A percentile compares a stretch with the other conserved stretches of the same genome.
Evolutionary conservation across 768 basidiomycete genomes (phyloP).

Genomic region (Pilatotrama ljubarskyi): DNA sequence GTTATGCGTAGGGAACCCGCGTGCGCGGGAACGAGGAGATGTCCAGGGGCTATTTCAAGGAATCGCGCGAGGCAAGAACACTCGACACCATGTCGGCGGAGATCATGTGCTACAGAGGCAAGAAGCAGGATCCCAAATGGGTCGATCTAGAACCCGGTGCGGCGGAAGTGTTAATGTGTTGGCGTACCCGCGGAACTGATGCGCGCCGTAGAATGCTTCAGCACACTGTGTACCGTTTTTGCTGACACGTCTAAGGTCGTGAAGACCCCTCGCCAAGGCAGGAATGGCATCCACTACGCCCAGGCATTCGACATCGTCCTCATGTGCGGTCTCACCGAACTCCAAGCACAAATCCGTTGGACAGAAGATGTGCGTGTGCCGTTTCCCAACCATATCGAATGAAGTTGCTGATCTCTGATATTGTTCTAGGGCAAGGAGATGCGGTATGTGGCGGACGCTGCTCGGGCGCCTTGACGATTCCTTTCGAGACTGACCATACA

Average conservation of each 20-base stretch:
- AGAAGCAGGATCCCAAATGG: slow-evolving; percentile 33
- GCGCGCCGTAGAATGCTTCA: slow-evolving; percentile 32
- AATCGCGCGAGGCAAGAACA: neutral
- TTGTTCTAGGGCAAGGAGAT: slow-evolving; percentile 17
- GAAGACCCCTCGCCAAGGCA: neutral
- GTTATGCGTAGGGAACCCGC: slow-evolving; percentile 2
- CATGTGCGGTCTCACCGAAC: slow-evolving; percentile 45
- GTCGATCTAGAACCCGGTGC: slow-evolving; percentile 37
- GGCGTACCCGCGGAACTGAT: neutral
- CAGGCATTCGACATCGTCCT: slow-evolving; percentile 42
- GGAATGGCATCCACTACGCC: slow-evolving; percentile 24
- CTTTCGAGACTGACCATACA: neutral
- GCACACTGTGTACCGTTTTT: slow-evolving; percentile 36
- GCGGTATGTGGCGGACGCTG: slow-evolving; percentile 4
- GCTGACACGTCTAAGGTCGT: slow-evolving; percentile 36
- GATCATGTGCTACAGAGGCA: slow-evolving; percentile 37
- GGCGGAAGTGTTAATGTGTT: neutral
- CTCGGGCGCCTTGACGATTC: too few species aligned
- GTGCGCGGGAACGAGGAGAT: slow-evolving; percentile 3
- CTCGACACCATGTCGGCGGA: slow-evolving; percentile 20
- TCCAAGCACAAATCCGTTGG: slow-evolving; percentile 50
- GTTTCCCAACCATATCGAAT: too few species aligned
- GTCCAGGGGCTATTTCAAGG: neutral
- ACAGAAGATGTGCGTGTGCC: slow-evolving; percentile 35
- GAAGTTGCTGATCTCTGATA: neutral